Percentiles rank a stretch among this genome's conserved stretches.
Evolutionary conservation across 805 yeast species (phyloP).

Genomic region (Ogataea degrootiae): DNA sequence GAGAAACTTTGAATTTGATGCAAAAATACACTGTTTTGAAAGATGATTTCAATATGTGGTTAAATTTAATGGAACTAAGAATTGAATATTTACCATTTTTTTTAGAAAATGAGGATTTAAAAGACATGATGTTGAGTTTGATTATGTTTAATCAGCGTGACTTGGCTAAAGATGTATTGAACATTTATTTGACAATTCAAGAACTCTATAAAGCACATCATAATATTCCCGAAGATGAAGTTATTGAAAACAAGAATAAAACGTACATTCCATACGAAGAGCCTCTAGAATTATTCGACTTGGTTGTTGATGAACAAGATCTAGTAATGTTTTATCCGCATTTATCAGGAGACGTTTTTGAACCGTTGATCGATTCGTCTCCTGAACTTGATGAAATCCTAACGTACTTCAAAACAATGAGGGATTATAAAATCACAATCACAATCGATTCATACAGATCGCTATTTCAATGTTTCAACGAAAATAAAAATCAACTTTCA

Average conservation of each 20-base stretch:
- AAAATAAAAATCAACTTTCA: conserved; percentile 2
- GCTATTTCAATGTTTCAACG: conserved; percentile 4
- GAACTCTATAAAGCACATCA: conserved; percentile 11
- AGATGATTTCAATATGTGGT: conserved; percentile 11
- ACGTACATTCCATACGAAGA: conserved; percentile 14
- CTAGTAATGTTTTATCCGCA: conserved; percentile 20
- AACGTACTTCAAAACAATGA: conserved; percentile 4
- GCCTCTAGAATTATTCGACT: conserved; percentile 22
- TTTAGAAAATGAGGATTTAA: conserved; percentile 11
- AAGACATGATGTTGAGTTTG: conserved; percentile 11
- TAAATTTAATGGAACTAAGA: conserved; percentile 20
- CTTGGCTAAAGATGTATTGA: conserved; percentile 19
- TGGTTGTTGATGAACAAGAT: conserved; percentile 14
- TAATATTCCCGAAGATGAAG: conserved; percentile 1
- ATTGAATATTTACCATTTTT: conserved; percentile 9
- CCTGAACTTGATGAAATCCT: conserved; percentile 8
- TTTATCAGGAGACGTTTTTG: conserved; percentile 12
- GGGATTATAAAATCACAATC: conserved; percentile 3
- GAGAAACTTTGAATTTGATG: conserved; percentile 15
- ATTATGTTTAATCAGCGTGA: conserved; percentile 8
- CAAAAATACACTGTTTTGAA: conserved; percentile 9
- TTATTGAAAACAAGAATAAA: conserved; percentile 7
- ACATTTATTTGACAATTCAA: conserved; percentile 13
- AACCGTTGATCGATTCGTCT: conserved; percentile 11
- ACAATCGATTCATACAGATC: conserved; percentile 2